Evolutionary conservation across 768 basidiomycete genomes (phyloP), one percentile per base, ranked within the genome.

Genomic region (Podaxis rugospora): DNA sequence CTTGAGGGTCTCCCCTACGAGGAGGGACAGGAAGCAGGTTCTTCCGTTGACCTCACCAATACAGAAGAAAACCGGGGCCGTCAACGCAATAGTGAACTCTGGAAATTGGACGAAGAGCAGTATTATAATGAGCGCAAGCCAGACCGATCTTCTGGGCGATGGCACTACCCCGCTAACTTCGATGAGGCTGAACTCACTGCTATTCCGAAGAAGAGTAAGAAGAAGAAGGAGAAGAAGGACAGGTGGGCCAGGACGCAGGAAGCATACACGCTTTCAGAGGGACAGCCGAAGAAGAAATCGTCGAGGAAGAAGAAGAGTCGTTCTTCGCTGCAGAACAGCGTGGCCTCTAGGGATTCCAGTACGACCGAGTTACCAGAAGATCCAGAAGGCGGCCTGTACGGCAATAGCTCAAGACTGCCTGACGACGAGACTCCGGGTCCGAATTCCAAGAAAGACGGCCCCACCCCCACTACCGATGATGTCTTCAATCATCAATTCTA

Each of bases 121-220:
- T 94, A 83, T 69, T 94, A 94, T 66, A 80, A 80, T 56, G 69
- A 77, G 56, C 78, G 76, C 60, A 74, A 76, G 35, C 69, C 75
- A 50, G 72, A 76, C 39, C 69, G 71, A 3, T 76, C 79, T 2
- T 78, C 79, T 27, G 82, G 86, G 16, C 80, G 91, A 59, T 94
- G 92, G 92, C 90, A 81, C 64, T 94, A 94, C 73, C 90, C 90
- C 13, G 87, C 92, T 64, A 92, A 93, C 70, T 92, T 93, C 67
- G 85, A 87, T 51, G 90, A 92, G 64, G 80, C 75, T 18, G 77
- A 76, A 27, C 67, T 75, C 23, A 68, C 71, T 32, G 72, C 74
- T 47, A 69, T 75, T 52, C 68, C 71, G 61, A 78, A 77, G 63
- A 77, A 78, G 57, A 76, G 73, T 64, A 83, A 77, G 73, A 88